A percentile compares a stretch with the other conserved stretches of the same genome.
These are phyloP conservation scores for Phytophthora meadii DNA, from an alignment of 352 stramenopile species.

Conservation along the genomic window DNA sequence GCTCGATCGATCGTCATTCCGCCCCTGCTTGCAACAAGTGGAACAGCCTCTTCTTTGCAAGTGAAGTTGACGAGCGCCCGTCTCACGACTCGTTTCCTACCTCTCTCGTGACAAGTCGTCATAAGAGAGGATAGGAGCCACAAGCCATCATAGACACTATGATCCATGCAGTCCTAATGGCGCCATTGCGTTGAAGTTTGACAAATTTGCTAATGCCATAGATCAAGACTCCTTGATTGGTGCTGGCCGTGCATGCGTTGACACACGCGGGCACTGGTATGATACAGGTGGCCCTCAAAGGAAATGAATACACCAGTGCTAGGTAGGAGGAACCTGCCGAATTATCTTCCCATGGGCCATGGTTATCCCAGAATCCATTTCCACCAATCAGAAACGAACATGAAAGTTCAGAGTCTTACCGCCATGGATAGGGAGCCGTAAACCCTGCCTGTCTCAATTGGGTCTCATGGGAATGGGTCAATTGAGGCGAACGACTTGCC, in stretches of 20 bases:
- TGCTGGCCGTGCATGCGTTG: too few relatives aligned
- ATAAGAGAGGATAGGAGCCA: not conserved
- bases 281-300: too few relatives aligned
- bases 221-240: too few relatives aligned
- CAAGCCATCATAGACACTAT: not conserved
- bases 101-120: not conserved
- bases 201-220: too few relatives aligned
- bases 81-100: constrained; percentile 18
- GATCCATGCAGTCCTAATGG: too few relatives aligned
- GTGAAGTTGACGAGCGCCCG: constrained; percentile 21
- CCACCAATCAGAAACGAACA: constrained; percentile 13
- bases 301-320: too few relatives aligned
- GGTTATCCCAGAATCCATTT: not conserved
- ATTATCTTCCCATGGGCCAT: too few relatives aligned
- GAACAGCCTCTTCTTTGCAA: constrained; percentile 21
- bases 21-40: constrained; percentile 3
- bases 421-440: constrained; percentile 10
- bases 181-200: too few relatives aligned
- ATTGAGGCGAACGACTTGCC: too few relatives aligned
- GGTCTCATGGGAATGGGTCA: not conserved
- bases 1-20: constrained; percentile 23
- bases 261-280: too few relatives aligned
- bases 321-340: too few relatives aligned
- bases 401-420: constrained; percentile 30
- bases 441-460: constrained; percentile 23